Base-by-base conservation (phyloP, 495 filamentous ascomycete species). In the Thermochaetoides thermophila region DNA sequence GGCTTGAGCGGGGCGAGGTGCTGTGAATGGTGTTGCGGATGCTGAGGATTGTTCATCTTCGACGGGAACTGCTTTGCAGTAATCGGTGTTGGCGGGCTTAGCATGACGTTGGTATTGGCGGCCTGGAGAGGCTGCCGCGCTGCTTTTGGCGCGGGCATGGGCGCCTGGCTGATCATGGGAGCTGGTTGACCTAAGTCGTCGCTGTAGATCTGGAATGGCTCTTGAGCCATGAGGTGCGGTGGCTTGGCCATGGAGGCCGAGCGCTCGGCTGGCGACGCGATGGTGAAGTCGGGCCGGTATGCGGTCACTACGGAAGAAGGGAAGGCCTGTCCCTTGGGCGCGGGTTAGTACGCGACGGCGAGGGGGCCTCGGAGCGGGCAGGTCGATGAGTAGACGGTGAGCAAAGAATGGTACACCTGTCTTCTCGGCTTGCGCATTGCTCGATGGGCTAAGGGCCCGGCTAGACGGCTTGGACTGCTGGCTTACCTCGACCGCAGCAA, bases 131-230 rank as follows among this genome's bases (percentile, higher is more conserved):
- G 55, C 30, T 51, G 64, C 39, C 61, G 56, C 40, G 50, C 55
- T 5, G 49, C 53, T 48, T 55, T 60, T 30, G 56, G 57, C 32
- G 58, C 54, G 26, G 62, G 63, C 56, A 68, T 63, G 44, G 69
- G 64, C 42, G 65, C 62, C 48, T 64, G 56, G 39, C 61, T 67
- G 31, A 63, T 60, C 32, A 61, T 57, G 9, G 53, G 47, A 7
- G 53, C 32, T 40, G 48, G 42, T 30, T 68, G 60, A 39, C 61
- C 61, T 39, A 63, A 57, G 32, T 70, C 59, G 50, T 80, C 77
- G 42, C 75, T 61, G 52, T 67, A 80, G 49, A 76, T 72, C 37
- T 77, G 67, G 44, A 78, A 57, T 42, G 68, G 59, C 45, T 70
- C 62, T 43, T 66, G 62, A 33, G 56, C 55, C 47, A 45, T 43